Evolutionary conservation across 2,329 filamentous ascomycete species (phyloP).

Genomic region (Periconia sp.): DNA sequence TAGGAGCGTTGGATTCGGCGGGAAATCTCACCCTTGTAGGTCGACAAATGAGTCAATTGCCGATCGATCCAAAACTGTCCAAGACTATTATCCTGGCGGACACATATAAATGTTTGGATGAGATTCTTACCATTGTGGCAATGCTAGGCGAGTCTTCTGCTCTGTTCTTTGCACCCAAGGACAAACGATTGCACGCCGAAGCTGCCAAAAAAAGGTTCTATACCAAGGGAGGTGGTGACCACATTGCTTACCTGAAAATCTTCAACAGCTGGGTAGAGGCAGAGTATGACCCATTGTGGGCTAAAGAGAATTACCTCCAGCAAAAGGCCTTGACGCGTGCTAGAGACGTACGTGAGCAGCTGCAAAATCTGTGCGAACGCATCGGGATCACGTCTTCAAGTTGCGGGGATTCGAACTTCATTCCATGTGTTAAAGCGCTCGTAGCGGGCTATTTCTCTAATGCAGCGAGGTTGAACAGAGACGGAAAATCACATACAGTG

Average conservation of each 20-base stretch:
- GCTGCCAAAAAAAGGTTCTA: conserved; percentile 87
- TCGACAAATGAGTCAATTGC: conserved; percentile 93
- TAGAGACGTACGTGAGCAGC: conserved; percentile 88
- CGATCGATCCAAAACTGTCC: conserved; percentile 86
- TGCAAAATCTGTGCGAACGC: conserved; percentile 87
- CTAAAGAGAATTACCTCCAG: conserved; percentile 90
- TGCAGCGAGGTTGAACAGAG: conserved; percentile 78
- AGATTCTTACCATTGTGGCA: conserved; percentile 88
- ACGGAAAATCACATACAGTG: conserved; percentile 85
- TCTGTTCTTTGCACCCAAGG: conserved; percentile 91
- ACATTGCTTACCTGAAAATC: conserved; percentile 84
- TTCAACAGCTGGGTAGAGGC: conserved; percentile 95
- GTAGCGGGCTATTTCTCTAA: conserved; percentile 95
- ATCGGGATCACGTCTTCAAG: conserved; percentile 77
- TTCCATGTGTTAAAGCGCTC: conserved; percentile 83
- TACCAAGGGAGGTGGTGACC: conserved; percentile 86
- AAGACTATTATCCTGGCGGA: conserved; percentile 87
- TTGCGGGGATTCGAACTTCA: conserved; percentile 69
- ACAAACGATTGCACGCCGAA: conserved; percentile 96
- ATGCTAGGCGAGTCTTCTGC: conserved; percentile 89
- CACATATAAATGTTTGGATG: conserved; percentile 88
- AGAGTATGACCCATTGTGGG: conserved; percentile 86
- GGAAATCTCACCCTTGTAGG: conserved; percentile 90
- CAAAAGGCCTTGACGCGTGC: conserved; percentile 86
- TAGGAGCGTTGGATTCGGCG: conserved; percentile 84